Percentiles rank a stretch among this genome's conserved stretches.
Conservation (phyloP, 352 stramenopile genomes). For the Phytophthora capsici region DNA sequence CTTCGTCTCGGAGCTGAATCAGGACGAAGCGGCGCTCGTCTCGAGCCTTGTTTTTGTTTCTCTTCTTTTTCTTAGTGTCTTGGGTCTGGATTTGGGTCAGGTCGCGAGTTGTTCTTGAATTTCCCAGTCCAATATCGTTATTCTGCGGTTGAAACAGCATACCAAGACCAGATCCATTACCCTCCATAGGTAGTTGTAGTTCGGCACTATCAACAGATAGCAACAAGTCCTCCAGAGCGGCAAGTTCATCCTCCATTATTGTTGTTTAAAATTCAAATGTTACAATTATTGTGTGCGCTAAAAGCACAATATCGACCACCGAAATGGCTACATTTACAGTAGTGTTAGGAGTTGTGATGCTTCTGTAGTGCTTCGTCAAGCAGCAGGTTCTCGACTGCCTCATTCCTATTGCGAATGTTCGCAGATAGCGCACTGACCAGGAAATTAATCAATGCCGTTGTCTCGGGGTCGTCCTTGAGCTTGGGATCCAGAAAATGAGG, state of each 20-base stretch:
- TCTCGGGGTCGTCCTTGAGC: conserved; percentile 35
- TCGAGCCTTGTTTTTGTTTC: conserved; percentile 27
- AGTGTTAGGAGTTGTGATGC: conserved; percentile 7
- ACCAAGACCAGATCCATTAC: background rate
- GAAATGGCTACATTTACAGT: conserved; percentile 15
- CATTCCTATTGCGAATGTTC: conserved; percentile 41
- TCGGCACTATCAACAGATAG: background rate
- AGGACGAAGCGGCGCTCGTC: conserved; percentile 26
- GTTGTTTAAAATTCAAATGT: background rate
- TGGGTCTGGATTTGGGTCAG: background rate
- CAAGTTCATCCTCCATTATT: conserved; percentile 4
- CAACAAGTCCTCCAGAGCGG: conserved; percentile 23
- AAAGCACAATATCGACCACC: conserved; percentile 11
- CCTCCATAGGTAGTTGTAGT: background rate
- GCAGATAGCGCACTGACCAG: conserved; percentile 38
- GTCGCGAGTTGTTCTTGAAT: background rate
- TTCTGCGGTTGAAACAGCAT: conserved; percentile 10
- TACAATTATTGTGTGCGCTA: background rate
- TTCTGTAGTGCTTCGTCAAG: conserved; percentile 32
- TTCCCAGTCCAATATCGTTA: background rate
- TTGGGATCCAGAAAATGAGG: conserved; percentile 43
- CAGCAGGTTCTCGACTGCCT: conserved; percentile 58
- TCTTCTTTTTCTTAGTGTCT: conserved; percentile 7
- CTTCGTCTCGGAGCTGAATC: conserved; percentile 16
- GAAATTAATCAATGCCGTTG: conserved; percentile 47